These are phyloP conservation scores for Venturia aucupariae DNA, from an alignment of 2,329 filamentous ascomycete genomes.

Conservation along the genomic window DNA sequence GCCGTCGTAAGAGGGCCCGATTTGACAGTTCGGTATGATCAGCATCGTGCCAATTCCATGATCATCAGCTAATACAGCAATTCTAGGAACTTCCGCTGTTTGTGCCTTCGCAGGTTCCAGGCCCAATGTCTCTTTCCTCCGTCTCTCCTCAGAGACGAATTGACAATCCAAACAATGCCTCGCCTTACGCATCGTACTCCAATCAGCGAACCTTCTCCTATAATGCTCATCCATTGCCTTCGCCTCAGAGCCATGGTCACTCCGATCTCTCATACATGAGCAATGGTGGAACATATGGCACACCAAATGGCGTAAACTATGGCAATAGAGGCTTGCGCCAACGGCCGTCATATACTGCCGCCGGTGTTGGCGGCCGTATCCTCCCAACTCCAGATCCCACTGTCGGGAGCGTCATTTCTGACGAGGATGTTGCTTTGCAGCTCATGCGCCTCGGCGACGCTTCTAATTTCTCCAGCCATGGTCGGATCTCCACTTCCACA, in stretches of 20 bases:
- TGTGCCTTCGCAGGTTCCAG: conserved; percentile 85
- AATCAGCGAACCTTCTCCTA: conserved; percentile 74
- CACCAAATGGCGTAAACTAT: neutral
- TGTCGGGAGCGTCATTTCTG: conserved; percentile 90
- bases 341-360: conserved; percentile 5
- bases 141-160: conserved; percentile 82
- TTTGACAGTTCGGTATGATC: conserved; percentile 89
- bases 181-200: conserved; percentile 58
- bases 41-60: neutral
- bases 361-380: conserved; percentile 6
- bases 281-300: conserved; percentile 21
- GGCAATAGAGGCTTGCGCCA: conserved; percentile 12
- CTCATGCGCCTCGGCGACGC: conserved; percentile 92
- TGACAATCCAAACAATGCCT: conserved; percentile 61
- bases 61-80: neutral
- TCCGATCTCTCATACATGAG: conserved; percentile 21
- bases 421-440: conserved; percentile 95
- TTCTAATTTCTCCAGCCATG: conserved; percentile 77
- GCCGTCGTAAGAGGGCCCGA: conserved; percentile 88
- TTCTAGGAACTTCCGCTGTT: conserved; percentile 87
- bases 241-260: conserved; percentile 63
- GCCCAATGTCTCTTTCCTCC: conserved; percentile 93
- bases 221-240: conserved; percentile 61
- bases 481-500: conserved; percentile 85
- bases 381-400: conserved; percentile 94